A percentile compares a stretch with the other conserved stretches of the same genome.
Evolutionary conservation across 1,139 yeast species (phyloP).

Genomic region (Zygotorulaspora mrakii): DNA sequence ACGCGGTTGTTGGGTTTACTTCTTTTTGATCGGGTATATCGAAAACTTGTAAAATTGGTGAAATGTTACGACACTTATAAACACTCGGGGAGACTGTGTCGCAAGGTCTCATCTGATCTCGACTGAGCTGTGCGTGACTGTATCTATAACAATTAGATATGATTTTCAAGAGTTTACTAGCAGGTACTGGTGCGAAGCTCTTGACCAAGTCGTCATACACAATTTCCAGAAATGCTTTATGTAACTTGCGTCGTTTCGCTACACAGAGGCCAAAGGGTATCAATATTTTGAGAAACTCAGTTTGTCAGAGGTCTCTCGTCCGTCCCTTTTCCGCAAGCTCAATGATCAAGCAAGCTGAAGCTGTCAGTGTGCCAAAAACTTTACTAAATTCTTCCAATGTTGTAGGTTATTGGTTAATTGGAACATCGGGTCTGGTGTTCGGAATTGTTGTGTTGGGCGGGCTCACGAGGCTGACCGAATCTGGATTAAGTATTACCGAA

Average conservation of each 20-base stretch:
- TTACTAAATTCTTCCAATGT: constrained; percentile 40
- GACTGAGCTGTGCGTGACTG: neutral
- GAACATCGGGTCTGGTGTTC: constrained; percentile 87
- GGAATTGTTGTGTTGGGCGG: constrained; percentile 98
- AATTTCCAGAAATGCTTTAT: constrained; percentile 1
- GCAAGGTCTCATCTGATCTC: no score
- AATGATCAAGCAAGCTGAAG: constrained; percentile 12
- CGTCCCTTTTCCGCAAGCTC: constrained; percentile 16
- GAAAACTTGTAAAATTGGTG: no score
- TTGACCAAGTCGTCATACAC: constrained; percentile 6
- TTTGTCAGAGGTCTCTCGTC: neutral
- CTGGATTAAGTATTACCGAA: constrained; percentile 93
- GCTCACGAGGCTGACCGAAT: constrained; percentile 87
- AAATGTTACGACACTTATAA: no score
- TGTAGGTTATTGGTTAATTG: constrained; percentile 86
- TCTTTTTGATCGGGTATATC: neutral
- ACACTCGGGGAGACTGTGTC: no score
- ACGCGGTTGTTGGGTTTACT: constrained; percentile 1
- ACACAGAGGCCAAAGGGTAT: constrained; percentile 3
- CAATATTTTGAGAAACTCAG: neutral
- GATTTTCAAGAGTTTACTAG: constrained; percentile 11
- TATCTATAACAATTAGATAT: constrained; percentile 1
- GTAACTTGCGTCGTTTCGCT: constrained; percentile 7
- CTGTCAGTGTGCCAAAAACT: constrained; percentile 19
- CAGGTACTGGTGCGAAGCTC: constrained; percentile 13